These are phyloP conservation scores for Boletus subluridellus DNA, from an alignment of 1,284 basidiomycete species.

Conservation along the genomic window DNA sequence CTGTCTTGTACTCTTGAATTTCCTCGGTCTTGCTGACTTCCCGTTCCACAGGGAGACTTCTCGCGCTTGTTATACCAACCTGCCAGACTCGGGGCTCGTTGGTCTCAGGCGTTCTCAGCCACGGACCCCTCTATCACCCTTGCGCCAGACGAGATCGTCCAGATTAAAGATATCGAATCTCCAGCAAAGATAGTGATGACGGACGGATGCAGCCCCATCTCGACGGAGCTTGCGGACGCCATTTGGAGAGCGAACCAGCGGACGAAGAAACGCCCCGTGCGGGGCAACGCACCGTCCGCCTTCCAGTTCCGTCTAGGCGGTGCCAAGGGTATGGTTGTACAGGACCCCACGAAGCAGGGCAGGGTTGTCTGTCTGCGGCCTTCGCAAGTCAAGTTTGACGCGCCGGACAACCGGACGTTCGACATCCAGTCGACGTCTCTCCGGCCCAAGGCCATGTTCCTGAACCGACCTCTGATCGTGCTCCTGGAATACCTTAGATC, in stretches of 20 bases:
- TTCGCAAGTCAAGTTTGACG: constrained; percentile 50
- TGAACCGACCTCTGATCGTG: constrained; percentile 46
- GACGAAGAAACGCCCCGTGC: constrained; percentile 19
- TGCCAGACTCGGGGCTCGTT: constrained; percentile 48
- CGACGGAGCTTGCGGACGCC: constrained; percentile 31
- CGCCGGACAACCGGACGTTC: constrained; percentile 37
- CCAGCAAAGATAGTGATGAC: constrained; percentile 36
- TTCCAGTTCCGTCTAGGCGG: constrained; percentile 43
- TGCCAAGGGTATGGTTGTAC: constrained; percentile 46
- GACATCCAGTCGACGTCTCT: constrained; percentile 47
- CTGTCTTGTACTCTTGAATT: background rate
- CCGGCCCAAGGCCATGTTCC: constrained; percentile 37
- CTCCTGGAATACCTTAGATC: constrained; percentile 44
- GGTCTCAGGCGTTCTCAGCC: constrained; percentile 53
- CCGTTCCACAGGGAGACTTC: constrained; percentile 37
- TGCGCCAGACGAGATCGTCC: constrained; percentile 30
- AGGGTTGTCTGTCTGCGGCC: constrained; percentile 40
- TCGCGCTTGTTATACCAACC: constrained; percentile 36
- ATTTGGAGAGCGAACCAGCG: constrained; percentile 35
- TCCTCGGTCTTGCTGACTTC: constrained; percentile 1
- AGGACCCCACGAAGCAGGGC: constrained; percentile 39
- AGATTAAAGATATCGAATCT: constrained; percentile 31
- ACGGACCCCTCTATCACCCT: constrained; percentile 45
- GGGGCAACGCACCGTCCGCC: constrained; percentile 32
- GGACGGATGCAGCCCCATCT: constrained; percentile 49